These are phyloP conservation scores for Teunomyces cretensis DNA, from an alignment of 805 yeast species.

Conservation along the genomic window DNA sequence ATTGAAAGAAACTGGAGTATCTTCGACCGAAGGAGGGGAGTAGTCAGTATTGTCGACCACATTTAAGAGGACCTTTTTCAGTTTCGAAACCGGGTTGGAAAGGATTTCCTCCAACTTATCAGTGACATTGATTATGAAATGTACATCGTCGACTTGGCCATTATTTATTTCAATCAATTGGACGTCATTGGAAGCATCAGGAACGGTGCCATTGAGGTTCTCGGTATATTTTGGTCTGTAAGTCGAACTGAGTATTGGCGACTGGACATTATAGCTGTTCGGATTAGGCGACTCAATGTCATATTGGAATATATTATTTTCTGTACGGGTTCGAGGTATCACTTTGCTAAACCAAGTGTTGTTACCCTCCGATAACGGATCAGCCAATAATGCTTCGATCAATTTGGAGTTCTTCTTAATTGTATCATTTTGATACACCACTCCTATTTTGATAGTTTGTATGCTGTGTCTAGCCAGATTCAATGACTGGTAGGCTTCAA, in stretches of 20 bases:
- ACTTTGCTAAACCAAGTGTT: slow-evolving; percentile 31
- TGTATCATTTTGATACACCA: slow-evolving; percentile 29
- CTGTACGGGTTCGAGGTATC: slow-evolving; percentile 16
- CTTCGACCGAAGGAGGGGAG: slow-evolving; percentile 35
- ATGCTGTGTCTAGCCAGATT: slow-evolving; percentile 4
- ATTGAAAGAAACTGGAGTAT: slow-evolving; percentile 23
- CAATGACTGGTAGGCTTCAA: slow-evolving; percentile 15
- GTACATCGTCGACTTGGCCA: slow-evolving; percentile 15
- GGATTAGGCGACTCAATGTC: slow-evolving; percentile 9
- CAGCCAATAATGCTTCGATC: slow-evolving; percentile 38
- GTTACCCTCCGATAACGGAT: slow-evolving; percentile 37
- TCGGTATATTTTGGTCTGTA: slow-evolving; percentile 22
- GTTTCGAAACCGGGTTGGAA: slow-evolving; percentile 2
- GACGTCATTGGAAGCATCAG: slow-evolving; percentile 14
- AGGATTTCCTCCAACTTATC: slow-evolving; percentile 15
- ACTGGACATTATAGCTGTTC: slow-evolving; percentile 17
- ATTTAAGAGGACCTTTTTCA: slow-evolving; percentile 28
- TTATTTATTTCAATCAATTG: slow-evolving; percentile 23
- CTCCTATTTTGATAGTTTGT: slow-evolving; percentile 29
- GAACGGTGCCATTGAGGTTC: slow-evolving; percentile 4
- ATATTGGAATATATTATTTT: slow-evolving; percentile 21
- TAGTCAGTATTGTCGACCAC: slow-evolving; percentile 39
- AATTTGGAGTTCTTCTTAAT: slow-evolving; percentile 23
- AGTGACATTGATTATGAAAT: slow-evolving; percentile 23
- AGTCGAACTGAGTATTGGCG: slow-evolving; percentile 30